Conservation (phyloP, 257 asterid species). For the Fraxinus quadrangulata region DNA sequence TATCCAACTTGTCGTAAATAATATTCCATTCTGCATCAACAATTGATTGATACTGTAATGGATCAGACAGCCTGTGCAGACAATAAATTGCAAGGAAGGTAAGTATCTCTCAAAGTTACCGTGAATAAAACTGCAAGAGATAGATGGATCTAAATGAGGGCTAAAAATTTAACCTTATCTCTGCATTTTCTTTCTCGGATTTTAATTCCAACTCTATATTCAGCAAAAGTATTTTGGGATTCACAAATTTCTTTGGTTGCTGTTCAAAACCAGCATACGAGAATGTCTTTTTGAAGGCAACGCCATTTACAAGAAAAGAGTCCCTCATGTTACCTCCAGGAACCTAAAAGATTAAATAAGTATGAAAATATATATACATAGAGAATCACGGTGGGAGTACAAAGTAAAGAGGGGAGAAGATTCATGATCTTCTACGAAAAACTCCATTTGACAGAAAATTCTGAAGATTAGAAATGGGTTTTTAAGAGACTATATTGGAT, state of each 20-base stretch:
- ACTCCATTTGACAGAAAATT: not conserved
- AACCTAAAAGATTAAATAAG: constrained; percentile 56
- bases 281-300: constrained; percentile 97
- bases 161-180: constrained; percentile 67
- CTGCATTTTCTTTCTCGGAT: constrained; percentile 99
- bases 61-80: constrained; percentile 73
- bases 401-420: not conserved
- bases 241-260: constrained; percentile 80
- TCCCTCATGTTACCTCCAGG: constrained; percentile 99
- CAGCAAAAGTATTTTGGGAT: constrained; percentile 80
- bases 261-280: constrained; percentile 99
- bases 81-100: not conserved
- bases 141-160: constrained; percentile 6
- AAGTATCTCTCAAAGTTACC: not conserved
- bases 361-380: constrained; percentile 2
- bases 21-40: constrained; percentile 97
- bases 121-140: constrained; percentile 18
- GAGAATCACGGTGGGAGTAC: not conserved
- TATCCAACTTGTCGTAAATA: constrained; percentile 86
- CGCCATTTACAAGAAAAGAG: constrained; percentile 93
- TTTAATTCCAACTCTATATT: constrained; percentile 93
- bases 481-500: not conserved
- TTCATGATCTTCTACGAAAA: constrained; percentile 8
- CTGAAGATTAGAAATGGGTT: not conserved
- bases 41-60: constrained; percentile 85